Evolutionary conservation across 23 red algal species (phyloP).

Genomic region (Agarophyton chilense): DNA sequence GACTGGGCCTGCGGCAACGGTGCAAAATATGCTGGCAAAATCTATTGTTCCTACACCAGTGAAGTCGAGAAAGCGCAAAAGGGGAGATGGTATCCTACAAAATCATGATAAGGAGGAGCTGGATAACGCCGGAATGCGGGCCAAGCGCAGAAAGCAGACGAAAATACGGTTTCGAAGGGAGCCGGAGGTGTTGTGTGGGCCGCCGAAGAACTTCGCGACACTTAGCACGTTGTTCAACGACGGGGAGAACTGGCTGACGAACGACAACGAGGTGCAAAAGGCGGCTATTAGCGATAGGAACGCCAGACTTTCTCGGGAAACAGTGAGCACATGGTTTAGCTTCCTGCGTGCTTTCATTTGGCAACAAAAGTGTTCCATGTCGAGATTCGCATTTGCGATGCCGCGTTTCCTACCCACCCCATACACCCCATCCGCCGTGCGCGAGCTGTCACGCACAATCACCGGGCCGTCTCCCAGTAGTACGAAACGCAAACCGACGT

Average conservation of each 20-base stretch:
- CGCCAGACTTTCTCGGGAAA: neutral
- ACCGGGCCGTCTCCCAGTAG: neutral
- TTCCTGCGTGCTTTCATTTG: neutral
- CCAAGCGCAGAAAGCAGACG: neutral
- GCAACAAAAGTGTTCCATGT: neutral
- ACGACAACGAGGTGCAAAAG: neutral
- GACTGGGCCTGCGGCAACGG: conserved; percentile 15
- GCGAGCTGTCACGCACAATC: neutral
- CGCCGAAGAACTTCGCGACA: neutral
- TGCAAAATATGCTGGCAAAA: neutral
- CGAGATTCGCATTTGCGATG: neutral
- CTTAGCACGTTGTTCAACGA: conserved; percentile 7
- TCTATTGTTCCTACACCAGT: neutral
- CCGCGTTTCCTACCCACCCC: neutral
- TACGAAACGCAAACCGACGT: too few relatives aligned
- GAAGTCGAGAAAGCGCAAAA: neutral
- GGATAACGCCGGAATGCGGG: neutral
- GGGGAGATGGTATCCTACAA: conserved; percentile 5
- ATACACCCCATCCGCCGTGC: neutral
- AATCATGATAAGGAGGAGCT: neutral
- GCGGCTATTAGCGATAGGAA: neutral
- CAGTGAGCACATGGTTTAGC: neutral
- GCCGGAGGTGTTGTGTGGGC: neutral
- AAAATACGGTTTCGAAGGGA: neutral
- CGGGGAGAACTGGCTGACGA: neutral